Evolutionary conservation across 2,329 filamentous ascomycete species (phyloP).

Genomic region (Amphichorda felina): DNA sequence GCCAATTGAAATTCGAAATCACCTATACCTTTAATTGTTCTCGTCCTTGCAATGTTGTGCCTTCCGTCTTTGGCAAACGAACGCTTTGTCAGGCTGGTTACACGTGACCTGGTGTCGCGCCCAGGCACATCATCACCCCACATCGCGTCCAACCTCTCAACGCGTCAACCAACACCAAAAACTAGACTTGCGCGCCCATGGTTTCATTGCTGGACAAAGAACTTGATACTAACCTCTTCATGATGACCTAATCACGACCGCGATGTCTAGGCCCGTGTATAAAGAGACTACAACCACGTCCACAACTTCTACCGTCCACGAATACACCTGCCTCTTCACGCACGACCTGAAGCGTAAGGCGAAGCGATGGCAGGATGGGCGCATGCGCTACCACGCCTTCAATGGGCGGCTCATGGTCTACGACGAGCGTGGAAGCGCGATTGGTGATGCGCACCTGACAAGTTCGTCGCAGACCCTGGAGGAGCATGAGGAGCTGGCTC

Average conservation of each 20-base stretch:
- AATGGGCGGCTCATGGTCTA: conserved; percentile 88
- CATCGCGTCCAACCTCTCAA: neutral
- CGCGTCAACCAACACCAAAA: neutral
- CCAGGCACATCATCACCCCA: neutral
- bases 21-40: no score
- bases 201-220: no score
- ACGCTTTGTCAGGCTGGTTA: no score
- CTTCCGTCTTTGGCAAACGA: no score
- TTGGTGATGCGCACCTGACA: conserved; percentile 78
- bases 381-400: conserved; percentile 78
- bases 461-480: conserved; percentile 49
- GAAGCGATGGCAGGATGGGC: conserved; percentile 91
- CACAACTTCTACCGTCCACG: conserved; percentile 59
- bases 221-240: no score
- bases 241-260: neutral
- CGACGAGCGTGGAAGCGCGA: conserved; percentile 65
- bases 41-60: no score
- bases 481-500: conserved; percentile 70
- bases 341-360: conserved; percentile 82
- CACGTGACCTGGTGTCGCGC: conserved; percentile 12
- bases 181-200: no score
- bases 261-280: conserved; percentile 11
- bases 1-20: no score
- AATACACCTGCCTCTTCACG: conserved; percentile 79
- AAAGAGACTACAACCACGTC: neutral